A percentile compares a stretch with the other conserved stretches of the same genome.
These are phyloP conservation scores for Phytophthora colocasiae DNA, from an alignment of 352 stramenopile genomes.

Conservation along the genomic window DNA sequence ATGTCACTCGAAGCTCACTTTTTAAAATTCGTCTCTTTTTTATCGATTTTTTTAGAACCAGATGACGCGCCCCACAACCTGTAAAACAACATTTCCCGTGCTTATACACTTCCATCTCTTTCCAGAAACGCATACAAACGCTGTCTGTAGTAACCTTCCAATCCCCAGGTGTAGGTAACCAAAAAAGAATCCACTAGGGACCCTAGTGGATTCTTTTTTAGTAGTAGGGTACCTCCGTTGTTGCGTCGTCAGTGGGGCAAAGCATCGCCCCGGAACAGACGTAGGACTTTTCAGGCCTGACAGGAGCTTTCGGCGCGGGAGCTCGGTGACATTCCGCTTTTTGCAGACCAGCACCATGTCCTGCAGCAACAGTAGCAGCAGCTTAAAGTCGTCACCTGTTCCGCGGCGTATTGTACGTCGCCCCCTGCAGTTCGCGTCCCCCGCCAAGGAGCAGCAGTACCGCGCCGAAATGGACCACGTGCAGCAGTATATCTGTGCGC, in stretches of 20 bases:
- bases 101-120: background rate
- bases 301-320: background rate
- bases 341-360: conserved; percentile 24
- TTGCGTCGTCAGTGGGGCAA: conserved; percentile 25
- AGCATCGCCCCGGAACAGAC: conserved; percentile 31
- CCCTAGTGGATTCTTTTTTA: too few relatives aligned
- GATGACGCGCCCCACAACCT: conserved; percentile 9
- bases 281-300: conserved; percentile 21
- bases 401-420: conserved; percentile 23
- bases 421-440: conserved; percentile 42
- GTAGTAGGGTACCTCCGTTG: conserved; percentile 37
- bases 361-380: conserved; percentile 12
- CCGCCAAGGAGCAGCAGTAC: conserved; percentile 48
- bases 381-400: background rate
- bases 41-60: conserved; percentile 29
- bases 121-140: background rate
- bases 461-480: conserved; percentile 59
- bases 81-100: background rate
- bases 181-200: conserved; percentile 46
- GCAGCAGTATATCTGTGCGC: conserved; percentile 54
- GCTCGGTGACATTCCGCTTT: conserved; percentile 35
- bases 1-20: conserved; percentile 15
- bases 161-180: conserved; percentile 21
- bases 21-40: conserved; percentile 29
- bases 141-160: conserved; percentile 2